Evolutionary conservation across 208 protist species (phyloP), one percentile per base, ranked within the genome.

Genomic region (Leishmania lainsoni): DNA sequence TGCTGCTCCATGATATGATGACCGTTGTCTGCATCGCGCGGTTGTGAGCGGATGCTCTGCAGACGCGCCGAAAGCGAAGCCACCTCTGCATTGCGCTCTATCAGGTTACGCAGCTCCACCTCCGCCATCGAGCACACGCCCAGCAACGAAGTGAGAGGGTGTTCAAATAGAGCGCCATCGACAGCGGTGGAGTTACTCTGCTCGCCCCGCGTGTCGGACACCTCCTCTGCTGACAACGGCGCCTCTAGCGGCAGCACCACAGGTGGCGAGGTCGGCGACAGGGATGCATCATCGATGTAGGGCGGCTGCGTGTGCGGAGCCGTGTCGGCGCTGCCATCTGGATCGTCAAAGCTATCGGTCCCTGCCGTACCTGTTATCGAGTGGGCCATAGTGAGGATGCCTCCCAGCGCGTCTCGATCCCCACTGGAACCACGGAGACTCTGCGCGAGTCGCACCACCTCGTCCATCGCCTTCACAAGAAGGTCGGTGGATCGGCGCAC

Each of bases 401-500:
- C 72, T 49, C 61, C 81, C 56, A 78, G 52, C 48, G 82, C 48
- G 65, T 85, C 77, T 5, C 63, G 65, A 12, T 79, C 82, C 12
- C 65, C 59, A 32, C 77, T 76, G 72, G 35, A 73, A 3, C 29
- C 48, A 42, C 63, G 77, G 68, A 52, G 65, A 35, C 32, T 52
- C 54, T 81, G 61, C 39, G 65, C 76, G 63, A 85, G 71, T 14
- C 82, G 82, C 71, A 85, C 73, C 51, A 81, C 61, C 66, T 85
- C 82, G 73, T 85, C 78, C 10, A 85, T 81, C 51, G 77, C 82
- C 82, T 71, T 81, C 63, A 85, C 63, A 45, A 85, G 73, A 39
- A 79, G 26, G 39, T 81, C 77, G 9, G 82, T 76, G 32, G 82
- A 73, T 58, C 79, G 82, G 12, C 56, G 82, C 61, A 77, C 77